A percentile compares a stretch with the other conserved stretches of the same genome.
Conservation (phyloP, 495 filamentous ascomycete species). For the Neurospora cerealis region DNA sequence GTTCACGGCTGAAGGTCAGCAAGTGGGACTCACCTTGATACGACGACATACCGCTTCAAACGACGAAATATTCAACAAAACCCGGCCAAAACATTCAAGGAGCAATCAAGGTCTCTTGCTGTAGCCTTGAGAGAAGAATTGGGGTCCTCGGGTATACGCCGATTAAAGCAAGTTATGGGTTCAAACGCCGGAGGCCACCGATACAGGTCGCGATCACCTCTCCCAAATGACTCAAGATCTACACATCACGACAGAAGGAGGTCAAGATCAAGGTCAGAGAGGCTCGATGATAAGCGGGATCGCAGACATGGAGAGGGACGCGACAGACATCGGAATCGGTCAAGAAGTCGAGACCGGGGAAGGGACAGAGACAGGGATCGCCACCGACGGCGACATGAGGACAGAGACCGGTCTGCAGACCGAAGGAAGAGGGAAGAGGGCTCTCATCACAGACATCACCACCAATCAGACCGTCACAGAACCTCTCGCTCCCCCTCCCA, state of each 20-base stretch:
- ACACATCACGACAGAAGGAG: neutral
- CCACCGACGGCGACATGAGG: neutral
- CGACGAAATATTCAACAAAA: neutral
- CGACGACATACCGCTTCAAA: neutral
- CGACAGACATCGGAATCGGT: neutral
- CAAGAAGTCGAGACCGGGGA: neutral
- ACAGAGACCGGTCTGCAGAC: neutral
- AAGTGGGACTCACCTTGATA: neutral
- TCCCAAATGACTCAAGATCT: neutral
- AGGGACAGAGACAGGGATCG: neutral
- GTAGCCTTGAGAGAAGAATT: neutral
- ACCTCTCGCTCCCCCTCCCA: neutral
- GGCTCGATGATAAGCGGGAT: neutral
- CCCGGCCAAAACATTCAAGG: neutral
- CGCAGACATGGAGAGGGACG: neutral
- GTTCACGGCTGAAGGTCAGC: neutral
- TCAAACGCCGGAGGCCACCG: neutral
- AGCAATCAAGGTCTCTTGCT: neutral
- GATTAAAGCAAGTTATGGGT: neutral
- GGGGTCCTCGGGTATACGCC: neutral
- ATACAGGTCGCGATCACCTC: neutral
- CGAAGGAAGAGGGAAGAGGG: neutral
- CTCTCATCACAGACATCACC: neutral
- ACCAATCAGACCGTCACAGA: conserved; percentile 3
- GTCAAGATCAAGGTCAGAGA: neutral